Percentiles rank a stretch among this genome's conserved stretches.
Evolutionary conservation across 2,329 filamentous ascomycete genomes (phyloP).

Genomic region (Aspergillus fischeri): DNA sequence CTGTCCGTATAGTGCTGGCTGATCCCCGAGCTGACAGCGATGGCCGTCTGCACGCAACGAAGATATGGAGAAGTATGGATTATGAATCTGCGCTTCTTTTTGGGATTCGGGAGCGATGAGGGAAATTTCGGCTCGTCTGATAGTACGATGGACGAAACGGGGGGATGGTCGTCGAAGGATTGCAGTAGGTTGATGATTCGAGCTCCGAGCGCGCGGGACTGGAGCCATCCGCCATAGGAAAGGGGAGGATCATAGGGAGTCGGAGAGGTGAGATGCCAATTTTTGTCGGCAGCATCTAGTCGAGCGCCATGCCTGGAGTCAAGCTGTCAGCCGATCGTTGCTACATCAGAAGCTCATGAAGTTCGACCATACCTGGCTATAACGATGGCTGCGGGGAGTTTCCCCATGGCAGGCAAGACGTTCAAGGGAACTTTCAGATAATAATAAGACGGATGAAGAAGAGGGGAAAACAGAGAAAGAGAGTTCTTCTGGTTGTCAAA

Average conservation of each 20-base stretch:
- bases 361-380: slow-evolving; percentile 35
- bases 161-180: slow-evolving; percentile 37
- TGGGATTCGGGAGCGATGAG: slow-evolving; percentile 6
- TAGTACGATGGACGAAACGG: slow-evolving; percentile 3
- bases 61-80: slow-evolving; percentile 93
- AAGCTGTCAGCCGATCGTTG: slow-evolving; percentile 19
- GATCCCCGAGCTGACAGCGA: slow-evolving; percentile 82
- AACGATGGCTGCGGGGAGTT: slow-evolving; percentile 39
- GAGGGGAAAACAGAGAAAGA: background rate
- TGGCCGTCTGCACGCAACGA: slow-evolving; percentile 86
- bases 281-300: slow-evolving; percentile 88
- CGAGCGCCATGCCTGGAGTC: slow-evolving; percentile 80
- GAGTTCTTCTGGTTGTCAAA: background rate
- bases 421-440: background rate
- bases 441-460: background rate
- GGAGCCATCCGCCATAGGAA: slow-evolving; percentile 90
- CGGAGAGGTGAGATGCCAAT: slow-evolving; percentile 89
- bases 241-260: slow-evolving; percentile 94
- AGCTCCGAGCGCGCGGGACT: slow-evolving; percentile 74
- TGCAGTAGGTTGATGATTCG: slow-evolving; percentile 73
- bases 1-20: slow-evolving; percentile 41
- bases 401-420: slow-evolving; percentile 25
- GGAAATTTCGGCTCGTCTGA: slow-evolving; percentile 3
- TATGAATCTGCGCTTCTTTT: slow-evolving; percentile 69
- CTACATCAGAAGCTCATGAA: background rate